Base-by-base conservation (phyloP, 2,329 filamentous ascomycete species). In the Paraphoma chrysanthemicola region DNA sequence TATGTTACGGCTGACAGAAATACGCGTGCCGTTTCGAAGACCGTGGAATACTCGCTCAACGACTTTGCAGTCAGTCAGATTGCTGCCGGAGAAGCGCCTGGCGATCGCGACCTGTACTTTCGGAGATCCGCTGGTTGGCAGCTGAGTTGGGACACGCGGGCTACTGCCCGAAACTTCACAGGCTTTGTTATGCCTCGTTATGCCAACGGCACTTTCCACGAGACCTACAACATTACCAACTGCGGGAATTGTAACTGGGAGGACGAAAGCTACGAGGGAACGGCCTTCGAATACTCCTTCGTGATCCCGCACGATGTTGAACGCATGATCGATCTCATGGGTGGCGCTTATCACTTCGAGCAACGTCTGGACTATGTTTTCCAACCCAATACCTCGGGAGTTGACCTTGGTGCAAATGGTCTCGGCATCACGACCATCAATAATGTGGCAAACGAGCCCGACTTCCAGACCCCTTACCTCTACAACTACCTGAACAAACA, bases 251-350 rank as follows among this genome's bases (percentile, higher is more conserved):
- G 79, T 56, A 76, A 78, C 29, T 80, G 78, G 77, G 45, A 51
- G 0, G 71, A 75, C n/a, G 72, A 79, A 45, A 74, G 72, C 12
- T 81, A 80, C 50, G 79, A 80, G 62, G 78, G 70, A 2, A 78
- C 76, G 6, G 73, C 77, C 4, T 80, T 79, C 48, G 69, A 80
- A 48, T 81, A 81, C 56, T 77, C 74, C 1, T 81, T 79, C 51
- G 77, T 77, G 1, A 69, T 80, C 6, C 79, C 78, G 1, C 77
- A 80, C 51, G 79, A 81, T 44, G 70, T 80, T 48, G 62, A 74
- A 17, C 76, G 73, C 3, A 64, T 81, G 16, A 81, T 81, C 38
- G 56, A 73, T 1, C 74, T 80, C 51, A 80, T 80, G 77, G 79
- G 79, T 6, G 79, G 79, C 0, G 44, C 65, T 0, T 48, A 62